Percentiles rank a stretch among this genome's conserved stretches.
Conservation (phyloP, 768 basidiomycete species). For the Tephrocybe sp. region DNA sequence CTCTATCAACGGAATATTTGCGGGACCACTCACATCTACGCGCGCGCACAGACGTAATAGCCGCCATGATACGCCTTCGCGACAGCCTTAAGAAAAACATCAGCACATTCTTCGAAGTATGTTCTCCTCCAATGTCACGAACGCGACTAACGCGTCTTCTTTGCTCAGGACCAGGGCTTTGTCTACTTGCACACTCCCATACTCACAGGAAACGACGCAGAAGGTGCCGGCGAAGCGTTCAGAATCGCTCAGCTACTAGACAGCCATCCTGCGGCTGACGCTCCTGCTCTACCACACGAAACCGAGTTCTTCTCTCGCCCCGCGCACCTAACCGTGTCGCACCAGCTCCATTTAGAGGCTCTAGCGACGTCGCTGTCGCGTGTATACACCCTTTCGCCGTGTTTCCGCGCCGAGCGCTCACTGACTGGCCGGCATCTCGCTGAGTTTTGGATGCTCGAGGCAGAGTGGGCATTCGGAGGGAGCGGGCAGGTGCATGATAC, state of each 20-base stretch:
- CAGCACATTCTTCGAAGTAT: slow-evolving; percentile 71
- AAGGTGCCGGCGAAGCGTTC: slow-evolving; percentile 95
- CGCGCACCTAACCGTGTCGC: slow-evolving; percentile 90
- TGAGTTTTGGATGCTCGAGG: slow-evolving; percentile 99
- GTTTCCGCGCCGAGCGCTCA: slow-evolving; percentile 91
- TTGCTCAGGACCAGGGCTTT: slow-evolving; percentile 70
- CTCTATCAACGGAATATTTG: slow-evolving; percentile 74
- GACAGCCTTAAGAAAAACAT: slow-evolving; percentile 56
- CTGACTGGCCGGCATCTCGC: slow-evolving; percentile 90
- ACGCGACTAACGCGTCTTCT: not conserved
- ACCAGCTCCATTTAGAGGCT: slow-evolving; percentile 94
- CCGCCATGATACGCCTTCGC: slow-evolving; percentile 76
- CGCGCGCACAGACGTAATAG: slow-evolving; percentile 69
- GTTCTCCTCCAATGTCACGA: slow-evolving; percentile 15
- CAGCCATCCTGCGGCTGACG: slow-evolving; percentile 26
- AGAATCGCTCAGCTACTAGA: slow-evolving; percentile 47
- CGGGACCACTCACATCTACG: slow-evolving; percentile 90
- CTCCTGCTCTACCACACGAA: slow-evolving; percentile 4
- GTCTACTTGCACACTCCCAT: slow-evolving; percentile 81
- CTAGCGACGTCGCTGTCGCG: slow-evolving; percentile 75
- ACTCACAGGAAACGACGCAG: slow-evolving; percentile 89
- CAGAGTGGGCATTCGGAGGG: slow-evolving; percentile 66
- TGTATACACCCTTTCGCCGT: slow-evolving; percentile 90
- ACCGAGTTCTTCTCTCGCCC: slow-evolving; percentile 72
- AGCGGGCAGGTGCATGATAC: slow-evolving; percentile 37